Percentiles rank a stretch among this genome's conserved stretches.
Evolutionary conservation across 2,329 filamentous ascomycete species (phyloP).

Genomic region (Exophiala calicioides): DNA sequence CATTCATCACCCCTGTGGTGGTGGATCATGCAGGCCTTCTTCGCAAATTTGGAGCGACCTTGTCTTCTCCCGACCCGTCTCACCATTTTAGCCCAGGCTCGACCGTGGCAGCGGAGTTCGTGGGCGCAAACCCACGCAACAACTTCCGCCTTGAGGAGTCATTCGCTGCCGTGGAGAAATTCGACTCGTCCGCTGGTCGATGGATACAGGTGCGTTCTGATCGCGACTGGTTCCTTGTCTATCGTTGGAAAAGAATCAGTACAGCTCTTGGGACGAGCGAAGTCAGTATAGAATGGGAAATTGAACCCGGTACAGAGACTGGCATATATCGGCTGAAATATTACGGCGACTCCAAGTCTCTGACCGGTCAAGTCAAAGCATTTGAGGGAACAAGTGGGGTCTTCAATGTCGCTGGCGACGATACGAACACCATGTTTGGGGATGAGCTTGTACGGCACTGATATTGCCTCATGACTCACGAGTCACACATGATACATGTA

Average conservation of each 20-base stretch:
- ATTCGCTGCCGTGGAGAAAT: conserved; percentile 73
- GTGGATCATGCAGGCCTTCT: conserved; percentile 68
- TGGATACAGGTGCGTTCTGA: conserved; percentile 75
- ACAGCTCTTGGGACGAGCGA: conserved; percentile 72
- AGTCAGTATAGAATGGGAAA: conserved; percentile 79
- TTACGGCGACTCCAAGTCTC: conserved; percentile 76
- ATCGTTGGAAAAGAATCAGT: conserved; percentile 73
- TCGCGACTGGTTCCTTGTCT: conserved; percentile 80
- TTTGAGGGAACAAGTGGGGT: conserved; percentile 68
- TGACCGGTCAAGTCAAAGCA: conserved; percentile 60
- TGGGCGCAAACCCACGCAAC: conserved; percentile 88
- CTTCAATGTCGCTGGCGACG: conserved; percentile 38
- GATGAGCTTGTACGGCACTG: conserved; percentile 21
- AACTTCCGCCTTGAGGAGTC: conserved; percentile 77
- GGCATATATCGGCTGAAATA: conserved; percentile 81
- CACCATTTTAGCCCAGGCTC: conserved; percentile 62
- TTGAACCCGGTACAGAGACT: conserved; percentile 51
- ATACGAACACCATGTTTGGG: not conserved
- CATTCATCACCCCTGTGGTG: conserved; percentile 78
- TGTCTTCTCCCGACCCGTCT: conserved; percentile 54
- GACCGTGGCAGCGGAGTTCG: conserved; percentile 67
- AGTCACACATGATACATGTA: too few species aligned
- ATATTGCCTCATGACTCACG: not conserved
- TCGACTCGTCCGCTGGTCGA: conserved; percentile 42
- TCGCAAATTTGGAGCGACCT: conserved; percentile 69